phyloP scores from a whole-genome alignment of 768 basidiomycete species.

The Naganishia kalamii region DNA sequence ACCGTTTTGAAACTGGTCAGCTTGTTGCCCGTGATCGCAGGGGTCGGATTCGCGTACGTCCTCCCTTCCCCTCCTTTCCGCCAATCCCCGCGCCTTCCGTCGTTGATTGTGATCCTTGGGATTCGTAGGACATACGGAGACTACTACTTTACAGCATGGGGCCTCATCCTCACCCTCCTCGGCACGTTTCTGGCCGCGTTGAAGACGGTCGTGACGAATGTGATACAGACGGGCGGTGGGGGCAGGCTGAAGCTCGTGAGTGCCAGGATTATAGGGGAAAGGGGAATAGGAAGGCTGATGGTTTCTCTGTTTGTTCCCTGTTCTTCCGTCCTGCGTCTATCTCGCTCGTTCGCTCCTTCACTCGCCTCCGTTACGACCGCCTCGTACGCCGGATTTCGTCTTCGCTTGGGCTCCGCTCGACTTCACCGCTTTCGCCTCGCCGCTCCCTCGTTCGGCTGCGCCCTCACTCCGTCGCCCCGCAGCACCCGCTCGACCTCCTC shows the following conservation, averaged over 20 bases:
- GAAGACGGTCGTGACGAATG: conserved; percentile 85
- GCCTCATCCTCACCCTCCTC: conserved; percentile 77
- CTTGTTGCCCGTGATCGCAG: conserved; percentile 75
- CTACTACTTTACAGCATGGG: conserved; percentile 80
- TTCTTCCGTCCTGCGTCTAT: too few relatives aligned
- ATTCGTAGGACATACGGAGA: conserved; percentile 96
- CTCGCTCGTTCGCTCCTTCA: too few relatives aligned
- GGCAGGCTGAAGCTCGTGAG: conserved; percentile 44
- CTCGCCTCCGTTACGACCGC: too few relatives aligned
- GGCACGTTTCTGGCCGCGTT: conserved; percentile 87
- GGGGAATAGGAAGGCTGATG: too few relatives aligned
- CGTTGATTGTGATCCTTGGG: too few relatives aligned
- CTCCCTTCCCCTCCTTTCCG: neutral
- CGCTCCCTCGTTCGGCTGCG: neutral
- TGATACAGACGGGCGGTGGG: conserved; percentile 52
- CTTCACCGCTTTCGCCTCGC: too few relatives aligned
- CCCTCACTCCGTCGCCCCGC: conserved; percentile 27
- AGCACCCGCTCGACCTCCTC: conserved; percentile 78
- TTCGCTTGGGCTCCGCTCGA: too few relatives aligned
- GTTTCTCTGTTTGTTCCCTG: too few relatives aligned
- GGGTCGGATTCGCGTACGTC: conserved; percentile 79
- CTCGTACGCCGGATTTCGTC: too few relatives aligned
- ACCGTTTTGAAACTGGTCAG: conserved; percentile 62
- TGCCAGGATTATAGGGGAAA: too few relatives aligned
- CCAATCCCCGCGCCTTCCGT: too few relatives aligned